Base-by-base conservation (phyloP, 2,329 filamentous ascomycete species). In the Ceratocystis harringtonii region DNA sequence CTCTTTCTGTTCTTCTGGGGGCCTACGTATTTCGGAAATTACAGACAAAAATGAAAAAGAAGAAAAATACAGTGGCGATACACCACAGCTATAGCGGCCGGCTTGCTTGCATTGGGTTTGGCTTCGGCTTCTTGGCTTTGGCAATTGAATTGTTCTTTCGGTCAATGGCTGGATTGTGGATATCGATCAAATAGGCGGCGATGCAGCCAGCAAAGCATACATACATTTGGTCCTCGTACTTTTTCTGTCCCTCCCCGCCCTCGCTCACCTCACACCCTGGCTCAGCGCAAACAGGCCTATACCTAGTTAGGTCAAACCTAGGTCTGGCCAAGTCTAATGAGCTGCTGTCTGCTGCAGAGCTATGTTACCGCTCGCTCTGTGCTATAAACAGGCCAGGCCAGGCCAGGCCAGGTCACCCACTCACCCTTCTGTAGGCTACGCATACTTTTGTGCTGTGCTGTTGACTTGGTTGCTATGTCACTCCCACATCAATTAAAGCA, bases 161-260 rank as follows among this genome's bases (percentile, higher is more conserved):
- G 55, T 61, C n/a, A 28, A 65, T 65, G 55, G 63, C 41, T 65
- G 55, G 32, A 36, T 36, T 36, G 32, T 36, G 32, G 50, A 60
- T 30, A n/a, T 58, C 28, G 52, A 32, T 30, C 28, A 58, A 36
- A 58, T 43, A 50, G 36, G 43, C 63, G 63, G 52, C 63, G 30
- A 61, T 41, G 48, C 52, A 44, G 44, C 60, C 19, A 62, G n/a
- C 60, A 44, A 58, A 58, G 52, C 52, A 58, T 58, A 58, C 52
- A 58, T 58, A 58, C 52, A 58, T 58, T 58, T 58, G 52, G 52
- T 58, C 52, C 28, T 58, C 52, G 52, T 58, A 58, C 52, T 58
- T 58, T 32, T 65, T 57, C 19, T 48, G 41, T 66, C 60, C 61
- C 58, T 58, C 66, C 58, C 62, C 66, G 48, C 62, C 66, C 22